phyloP scores from a whole-genome alignment of 768 basidiomycete genomes.

The Paxillus rubicundulus region DNA sequence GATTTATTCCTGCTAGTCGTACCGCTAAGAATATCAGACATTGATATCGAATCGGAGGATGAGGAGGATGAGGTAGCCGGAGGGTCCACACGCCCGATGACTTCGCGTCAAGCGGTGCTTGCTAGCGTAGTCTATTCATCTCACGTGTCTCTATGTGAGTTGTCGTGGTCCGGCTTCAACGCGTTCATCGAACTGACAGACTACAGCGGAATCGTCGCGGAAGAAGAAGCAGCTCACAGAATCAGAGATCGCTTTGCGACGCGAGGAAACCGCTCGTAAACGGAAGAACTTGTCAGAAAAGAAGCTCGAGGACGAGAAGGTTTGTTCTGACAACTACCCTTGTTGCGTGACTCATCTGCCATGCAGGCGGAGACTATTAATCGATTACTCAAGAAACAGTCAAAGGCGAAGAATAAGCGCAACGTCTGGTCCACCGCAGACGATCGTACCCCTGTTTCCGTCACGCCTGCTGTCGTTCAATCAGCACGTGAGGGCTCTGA shows the following conservation, averaged over 20 bases:
- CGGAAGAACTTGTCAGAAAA: slow-evolving; percentile 78
- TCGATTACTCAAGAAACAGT: slow-evolving; percentile 82
- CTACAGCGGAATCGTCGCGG: slow-evolving; percentile 15
- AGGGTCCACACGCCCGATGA: slow-evolving; percentile 41
- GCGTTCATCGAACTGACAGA: not conserved
- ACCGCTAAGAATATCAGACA: slow-evolving; percentile 22
- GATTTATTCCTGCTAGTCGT: not conserved
- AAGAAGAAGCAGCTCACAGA: slow-evolving; percentile 72
- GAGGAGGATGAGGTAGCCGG: slow-evolving; percentile 39
- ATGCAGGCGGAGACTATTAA: slow-evolving; percentile 83
- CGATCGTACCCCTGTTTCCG: slow-evolving; percentile 38
- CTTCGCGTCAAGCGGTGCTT: slow-evolving; percentile 66
- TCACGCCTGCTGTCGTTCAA: slow-evolving; percentile 26
- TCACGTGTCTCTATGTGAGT: slow-evolving; percentile 61
- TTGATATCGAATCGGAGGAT: slow-evolving; percentile 42
- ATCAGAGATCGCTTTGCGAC: slow-evolving; percentile 66
- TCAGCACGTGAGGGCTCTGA: slow-evolving; percentile 31
- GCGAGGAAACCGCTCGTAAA: slow-evolving; percentile 82
- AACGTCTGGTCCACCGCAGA: slow-evolving; percentile 48
- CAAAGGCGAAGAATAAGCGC: slow-evolving; percentile 61
- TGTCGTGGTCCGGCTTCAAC: not conserved
- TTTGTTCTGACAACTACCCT: slow-evolving; percentile 18
- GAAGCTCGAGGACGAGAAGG: slow-evolving; percentile 85
- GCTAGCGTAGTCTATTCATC: slow-evolving; percentile 66
- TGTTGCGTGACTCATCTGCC: not conserved